These are phyloP conservation scores for Daldinia concentrica DNA, from an alignment of 495 filamentous ascomycete genomes.

Conservation along the genomic window DNA sequence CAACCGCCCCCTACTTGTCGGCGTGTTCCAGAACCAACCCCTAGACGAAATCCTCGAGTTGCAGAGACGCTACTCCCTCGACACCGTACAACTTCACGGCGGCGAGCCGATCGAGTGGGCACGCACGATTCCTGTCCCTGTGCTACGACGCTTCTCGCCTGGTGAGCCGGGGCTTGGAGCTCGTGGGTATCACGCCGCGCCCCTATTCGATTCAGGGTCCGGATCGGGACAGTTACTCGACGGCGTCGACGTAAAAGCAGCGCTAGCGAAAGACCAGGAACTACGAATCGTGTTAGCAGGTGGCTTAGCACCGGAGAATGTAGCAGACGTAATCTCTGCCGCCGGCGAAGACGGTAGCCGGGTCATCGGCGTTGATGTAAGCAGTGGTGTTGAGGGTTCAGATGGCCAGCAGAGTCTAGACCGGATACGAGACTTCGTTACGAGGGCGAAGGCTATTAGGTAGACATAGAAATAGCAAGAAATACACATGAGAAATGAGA, in stretches of 20 bases:
- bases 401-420: slow-evolving; percentile 81
- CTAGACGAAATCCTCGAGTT: slow-evolving; percentile 79
- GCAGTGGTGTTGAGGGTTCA: slow-evolving; percentile 84
- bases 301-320: slow-evolving; percentile 80
- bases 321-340: slow-evolving; percentile 66
- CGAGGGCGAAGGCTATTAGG: slow-evolving; percentile 68
- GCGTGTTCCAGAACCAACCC: slow-evolving; percentile 93
- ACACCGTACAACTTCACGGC: slow-evolving; percentile 92
- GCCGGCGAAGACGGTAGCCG: slow-evolving; percentile 64
- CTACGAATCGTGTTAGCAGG: slow-evolving; percentile 83
- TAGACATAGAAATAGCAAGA: slow-evolving; percentile 24
- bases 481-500: background rate
- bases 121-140: slow-evolving; percentile 83
- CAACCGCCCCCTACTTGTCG: slow-evolving; percentile 80
- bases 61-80: slow-evolving; percentile 79
- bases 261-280: slow-evolving; percentile 65
- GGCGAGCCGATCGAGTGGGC: slow-evolving; percentile 94
- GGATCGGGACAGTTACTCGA: slow-evolving; percentile 84
- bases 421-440: slow-evolving; percentile 84
- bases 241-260: slow-evolving; percentile 66
- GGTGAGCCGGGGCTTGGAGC: slow-evolving; percentile 73
- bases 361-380: slow-evolving; percentile 88
- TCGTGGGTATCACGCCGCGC: slow-evolving; percentile 82
- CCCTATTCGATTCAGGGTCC: slow-evolving; percentile 83
- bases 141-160: slow-evolving; percentile 83